A percentile compares a stretch with the other conserved stretches of the same genome.
phyloP scores from a whole-genome alignment of 176 grass and related monocot species.

The Bolboschoenus planiculmis region DNA sequence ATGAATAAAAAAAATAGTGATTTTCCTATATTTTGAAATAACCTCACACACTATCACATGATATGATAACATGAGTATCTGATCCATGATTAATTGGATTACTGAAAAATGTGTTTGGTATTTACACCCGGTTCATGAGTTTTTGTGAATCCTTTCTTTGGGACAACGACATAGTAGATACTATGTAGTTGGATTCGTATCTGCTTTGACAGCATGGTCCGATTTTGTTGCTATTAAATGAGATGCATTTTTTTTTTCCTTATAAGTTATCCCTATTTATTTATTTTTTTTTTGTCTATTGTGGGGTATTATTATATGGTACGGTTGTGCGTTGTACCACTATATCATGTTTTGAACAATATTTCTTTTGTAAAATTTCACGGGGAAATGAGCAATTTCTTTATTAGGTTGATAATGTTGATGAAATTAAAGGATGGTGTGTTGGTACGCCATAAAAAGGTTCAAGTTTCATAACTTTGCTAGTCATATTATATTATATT shows the following conservation, averaged over 20 bases:
- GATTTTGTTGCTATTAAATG: neutral
- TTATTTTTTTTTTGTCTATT: neutral
- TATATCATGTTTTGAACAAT: neutral
- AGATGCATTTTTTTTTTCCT: neutral
- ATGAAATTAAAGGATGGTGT: neutral
- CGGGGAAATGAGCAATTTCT: neutral
- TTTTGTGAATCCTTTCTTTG: neutral
- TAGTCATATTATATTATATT: no score
- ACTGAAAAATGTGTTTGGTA: no score
- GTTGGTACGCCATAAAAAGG: neutral
- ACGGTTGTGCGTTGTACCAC: neutral
- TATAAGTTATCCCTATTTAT: neutral
- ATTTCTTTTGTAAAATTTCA: neutral
- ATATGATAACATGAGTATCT: no score
- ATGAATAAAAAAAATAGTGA: no score
- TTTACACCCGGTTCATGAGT: no score
- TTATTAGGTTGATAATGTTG: neutral
- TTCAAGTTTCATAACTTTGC: no score
- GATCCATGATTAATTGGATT: no score
- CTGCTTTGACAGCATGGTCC: neutral
- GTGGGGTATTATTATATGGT: neutral
- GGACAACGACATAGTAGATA: neutral
- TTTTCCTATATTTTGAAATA: no score
- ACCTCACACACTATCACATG: no score
- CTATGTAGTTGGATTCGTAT: neutral